phyloP scores from a whole-genome alignment of 179 eudicot species.

The Actinidia chinensis region DNA sequence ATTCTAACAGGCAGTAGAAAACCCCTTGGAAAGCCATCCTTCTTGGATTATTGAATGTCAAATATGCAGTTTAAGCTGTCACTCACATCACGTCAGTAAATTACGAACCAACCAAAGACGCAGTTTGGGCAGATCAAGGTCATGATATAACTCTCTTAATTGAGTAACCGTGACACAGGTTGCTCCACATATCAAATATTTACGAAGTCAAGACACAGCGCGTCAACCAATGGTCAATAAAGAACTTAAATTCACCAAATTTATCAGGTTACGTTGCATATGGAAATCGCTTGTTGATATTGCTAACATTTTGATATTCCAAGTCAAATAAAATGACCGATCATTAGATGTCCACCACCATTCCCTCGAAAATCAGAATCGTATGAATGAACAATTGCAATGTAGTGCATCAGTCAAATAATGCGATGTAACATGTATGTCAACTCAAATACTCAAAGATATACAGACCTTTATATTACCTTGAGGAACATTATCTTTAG shows the following conservation, averaged over 20 bases:
- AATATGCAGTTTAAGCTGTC: not conserved
- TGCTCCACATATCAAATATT: not conserved
- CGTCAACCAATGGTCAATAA: not conserved
- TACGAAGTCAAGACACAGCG: not conserved
- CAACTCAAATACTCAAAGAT: no score
- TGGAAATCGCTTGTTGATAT: not conserved
- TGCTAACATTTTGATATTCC: not conserved
- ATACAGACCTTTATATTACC: slow-evolving; percentile 41
- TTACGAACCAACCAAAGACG: slow-evolving; percentile 3
- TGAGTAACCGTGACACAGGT: not conserved
- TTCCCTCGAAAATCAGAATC: not conserved
- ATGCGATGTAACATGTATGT: not conserved
- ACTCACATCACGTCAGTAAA: not conserved
- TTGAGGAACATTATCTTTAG: slow-evolving; percentile 58
- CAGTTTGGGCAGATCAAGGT: not conserved
- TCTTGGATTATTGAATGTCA: no score
- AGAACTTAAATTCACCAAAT: not conserved
- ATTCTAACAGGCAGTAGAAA: not conserved
- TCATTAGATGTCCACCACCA: not conserved
- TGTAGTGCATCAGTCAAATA: not conserved
- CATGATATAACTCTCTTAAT: not conserved
- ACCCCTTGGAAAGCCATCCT: no score
- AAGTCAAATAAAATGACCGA: slow-evolving; percentile 1
- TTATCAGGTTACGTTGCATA: not conserved
- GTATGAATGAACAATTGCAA: not conserved